Base-by-base conservation (phyloP, 176 grass and related monocot species). In the Poa pratensis region DNA sequence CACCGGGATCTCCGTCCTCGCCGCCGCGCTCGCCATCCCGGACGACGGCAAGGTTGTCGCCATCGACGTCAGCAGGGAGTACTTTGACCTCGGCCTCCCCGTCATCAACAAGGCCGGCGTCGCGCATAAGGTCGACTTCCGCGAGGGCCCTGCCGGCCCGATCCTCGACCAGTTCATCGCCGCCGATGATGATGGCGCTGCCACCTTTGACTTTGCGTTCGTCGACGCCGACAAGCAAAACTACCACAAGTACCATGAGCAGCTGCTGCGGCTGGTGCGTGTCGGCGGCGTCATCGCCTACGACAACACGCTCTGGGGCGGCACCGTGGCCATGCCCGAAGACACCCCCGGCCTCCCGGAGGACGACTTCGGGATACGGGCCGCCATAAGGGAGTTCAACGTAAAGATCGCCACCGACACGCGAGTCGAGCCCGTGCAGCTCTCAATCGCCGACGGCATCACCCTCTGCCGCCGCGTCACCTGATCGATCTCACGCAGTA, bases 1-100 rank as follows among this genome's bases (percentile, higher is more conserved):
- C 88, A 97, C 95, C 61, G 95, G 95, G 23, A 88, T 77, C 86
- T 97, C 90, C 49, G 82, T 94, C 15, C 95, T 97, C 11, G 88
- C 90, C 59, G 87, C 95, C 9, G 90, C 92, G 23, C 92, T 97
- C 51, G 82, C 92, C 69, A 68, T 97, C 54, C 92, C 95, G 1
- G 63, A 94, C 19, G 92, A 97, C 64, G 95, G 95, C 73, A 88
- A 66, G 84, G 79, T 97, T 43, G 9, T 91, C 2, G 89, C 92
- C 2, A 68, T 94, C 37, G 86, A 94, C 69, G 68, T 84, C 26
- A 83, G 69, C 55, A 69, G 80, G 7, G 75, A 82, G 37, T 82
- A 72, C 84, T 89, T 48, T 69, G 83, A 91, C 75, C 18, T 94
- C 20, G 88, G 92, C 61, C 75, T 71, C 6, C 92, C 92, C 0